phyloP scores from a whole-genome alignment of 768 basidiomycete species.

The Rhizopogon salebrosus region DNA sequence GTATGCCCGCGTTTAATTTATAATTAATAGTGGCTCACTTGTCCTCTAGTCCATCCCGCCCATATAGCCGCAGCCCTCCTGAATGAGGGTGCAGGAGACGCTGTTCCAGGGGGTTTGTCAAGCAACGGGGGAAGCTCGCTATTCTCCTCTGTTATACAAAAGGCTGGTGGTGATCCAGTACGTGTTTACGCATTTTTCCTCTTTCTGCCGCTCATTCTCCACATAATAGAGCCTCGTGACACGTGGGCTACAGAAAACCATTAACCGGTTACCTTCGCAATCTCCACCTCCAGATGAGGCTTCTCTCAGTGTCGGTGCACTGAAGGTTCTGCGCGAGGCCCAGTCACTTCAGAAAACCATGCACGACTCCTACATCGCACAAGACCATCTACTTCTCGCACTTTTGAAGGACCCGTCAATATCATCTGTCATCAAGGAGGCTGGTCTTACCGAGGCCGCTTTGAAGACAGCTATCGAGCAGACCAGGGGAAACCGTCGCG shows the following conservation, averaged over 20 bases:
- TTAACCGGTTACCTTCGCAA: conserved; percentile 81
- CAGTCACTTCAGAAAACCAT: conserved; percentile 74
- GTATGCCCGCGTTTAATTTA: conserved; percentile 31
- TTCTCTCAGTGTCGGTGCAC: conserved; percentile 48
- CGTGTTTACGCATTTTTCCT: conserved; percentile 20
- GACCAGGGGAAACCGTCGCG: conserved; percentile 75
- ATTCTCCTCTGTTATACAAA: conserved; percentile 72
- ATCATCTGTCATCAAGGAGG: conserved; percentile 66
- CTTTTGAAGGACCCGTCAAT: conserved; percentile 73
- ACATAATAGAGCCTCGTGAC: conserved; percentile 47
- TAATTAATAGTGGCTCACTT: background rate
- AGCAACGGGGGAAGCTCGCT: conserved; percentile 44
- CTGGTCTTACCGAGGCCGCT: conserved; percentile 61
- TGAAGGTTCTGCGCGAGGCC: conserved; percentile 70
- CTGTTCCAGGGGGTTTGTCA: conserved; percentile 29
- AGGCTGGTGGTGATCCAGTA: conserved; percentile 83
- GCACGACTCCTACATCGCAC: conserved; percentile 89
- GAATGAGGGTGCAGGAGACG: conserved; percentile 49
- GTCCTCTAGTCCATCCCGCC: conserved; percentile 62
- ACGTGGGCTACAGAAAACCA: conserved; percentile 66
- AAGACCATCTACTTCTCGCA: conserved; percentile 87
- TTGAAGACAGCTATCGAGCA: conserved; percentile 76
- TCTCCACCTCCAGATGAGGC: conserved; percentile 83
- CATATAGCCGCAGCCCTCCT: conserved; percentile 82
- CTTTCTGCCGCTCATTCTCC: background rate